Evolutionary conservation across 345 rosid genomes (phyloP).

Genomic region (Kernera saxatilis): DNA sequence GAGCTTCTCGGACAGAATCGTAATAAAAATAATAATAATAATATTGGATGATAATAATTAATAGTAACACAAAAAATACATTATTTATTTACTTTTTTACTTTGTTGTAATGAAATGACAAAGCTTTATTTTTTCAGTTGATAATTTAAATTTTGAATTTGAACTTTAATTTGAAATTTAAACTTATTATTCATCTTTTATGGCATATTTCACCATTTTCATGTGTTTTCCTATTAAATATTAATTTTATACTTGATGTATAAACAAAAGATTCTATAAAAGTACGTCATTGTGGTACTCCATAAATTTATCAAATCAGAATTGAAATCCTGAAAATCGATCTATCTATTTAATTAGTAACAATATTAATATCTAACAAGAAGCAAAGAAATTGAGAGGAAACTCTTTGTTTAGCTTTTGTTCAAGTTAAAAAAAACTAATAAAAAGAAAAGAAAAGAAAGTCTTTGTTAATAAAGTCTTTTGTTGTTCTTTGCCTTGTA

Average conservation of each 20-base stretch:
- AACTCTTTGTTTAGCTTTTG: slow-evolving; percentile 2
- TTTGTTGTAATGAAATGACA: neutral
- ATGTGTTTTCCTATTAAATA: neutral
- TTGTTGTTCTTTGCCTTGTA: neutral
- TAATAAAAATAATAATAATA: too few species aligned
- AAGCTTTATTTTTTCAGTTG: too few species aligned
- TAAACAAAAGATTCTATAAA: neutral
- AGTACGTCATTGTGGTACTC: neutral
- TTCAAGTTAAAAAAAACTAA: neutral
- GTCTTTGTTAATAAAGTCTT: slow-evolving; percentile 8
- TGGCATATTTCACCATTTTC: neutral
- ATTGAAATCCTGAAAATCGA: neutral
- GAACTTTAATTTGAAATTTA: neutral
- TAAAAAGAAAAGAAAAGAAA: neutral
- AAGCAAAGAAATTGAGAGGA: too few species aligned
- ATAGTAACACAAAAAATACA: neutral
- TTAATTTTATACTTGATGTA: neutral
- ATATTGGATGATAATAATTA: too few species aligned
- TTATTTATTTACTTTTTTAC: neutral
- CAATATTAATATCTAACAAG: too few species aligned
- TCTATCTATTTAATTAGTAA: neutral
- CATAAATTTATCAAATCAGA: neutral
- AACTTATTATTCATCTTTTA: neutral
- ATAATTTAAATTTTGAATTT: neutral
- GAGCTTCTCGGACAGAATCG: too few species aligned